Conservation (phyloP, 805 yeast genomes). For the Cyberlindnera bimundalis region DNA sequence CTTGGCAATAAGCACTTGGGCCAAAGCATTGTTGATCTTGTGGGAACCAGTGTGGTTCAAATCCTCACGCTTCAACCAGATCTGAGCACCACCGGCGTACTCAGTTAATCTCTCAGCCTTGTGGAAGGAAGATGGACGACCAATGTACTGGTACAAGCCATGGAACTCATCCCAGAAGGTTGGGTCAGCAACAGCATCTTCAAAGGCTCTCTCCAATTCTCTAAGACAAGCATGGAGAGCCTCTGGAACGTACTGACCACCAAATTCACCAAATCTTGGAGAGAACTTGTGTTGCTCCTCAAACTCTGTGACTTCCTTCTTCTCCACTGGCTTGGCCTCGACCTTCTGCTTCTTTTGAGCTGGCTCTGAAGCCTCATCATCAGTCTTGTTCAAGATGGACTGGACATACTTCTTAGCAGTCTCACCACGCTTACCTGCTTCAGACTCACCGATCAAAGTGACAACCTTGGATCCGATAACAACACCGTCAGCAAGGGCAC, state of each 20-base stretch:
- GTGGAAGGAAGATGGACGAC: slow-evolving; percentile 93
- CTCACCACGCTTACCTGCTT: slow-evolving; percentile 54
- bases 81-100: slow-evolving; percentile 90
- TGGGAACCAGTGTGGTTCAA: slow-evolving; percentile 87
- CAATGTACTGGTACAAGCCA: slow-evolving; percentile 84
- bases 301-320: slow-evolving; percentile 33
- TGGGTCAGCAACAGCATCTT: slow-evolving; percentile 84
- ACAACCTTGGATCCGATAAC: slow-evolving; percentile 91
- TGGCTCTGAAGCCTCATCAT: slow-evolving; percentile 1
- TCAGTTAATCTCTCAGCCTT: slow-evolving; percentile 87
- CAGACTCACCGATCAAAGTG: slow-evolving; percentile 61
- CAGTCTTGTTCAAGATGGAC: slow-evolving; percentile 56
- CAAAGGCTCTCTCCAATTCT: slow-evolving; percentile 86
- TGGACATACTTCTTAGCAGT: slow-evolving; percentile 65
- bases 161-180: slow-evolving; percentile 90
- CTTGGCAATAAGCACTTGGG: slow-evolving; percentile 76
- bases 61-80: slow-evolving; percentile 98
- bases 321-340: slow-evolving; percentile 29
- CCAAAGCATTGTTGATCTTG: slow-evolving; percentile 80
- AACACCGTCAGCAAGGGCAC: slow-evolving; percentile 85
- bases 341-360: slow-evolving; percentile 24
- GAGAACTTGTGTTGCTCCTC: slow-evolving; percentile 64
- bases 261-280: slow-evolving; percentile 89
- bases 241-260: slow-evolving; percentile 99
- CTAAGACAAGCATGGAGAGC: slow-evolving; percentile 86